A percentile compares a stretch with the other conserved stretches of the same genome.
These are phyloP conservation scores for Suillus clintonianus DNA, from an alignment of 768 basidiomycete genomes.

Conservation along the genomic window DNA sequence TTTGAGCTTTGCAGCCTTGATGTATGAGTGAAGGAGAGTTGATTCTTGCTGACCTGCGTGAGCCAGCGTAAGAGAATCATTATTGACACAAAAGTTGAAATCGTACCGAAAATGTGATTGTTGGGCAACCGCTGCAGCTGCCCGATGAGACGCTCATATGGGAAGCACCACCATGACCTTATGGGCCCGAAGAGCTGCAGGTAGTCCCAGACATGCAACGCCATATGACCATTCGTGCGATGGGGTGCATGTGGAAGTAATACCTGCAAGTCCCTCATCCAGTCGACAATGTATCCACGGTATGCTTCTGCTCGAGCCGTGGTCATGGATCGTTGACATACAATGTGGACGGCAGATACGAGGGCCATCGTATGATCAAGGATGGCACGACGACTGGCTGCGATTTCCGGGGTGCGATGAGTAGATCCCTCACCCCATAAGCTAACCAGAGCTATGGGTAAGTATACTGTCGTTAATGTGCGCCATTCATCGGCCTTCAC, in stretches of 20 bases:
- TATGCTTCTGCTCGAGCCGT: slow-evolving; percentile 11
- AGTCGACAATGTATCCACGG: slow-evolving; percentile 17
- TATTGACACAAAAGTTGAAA: background rate
- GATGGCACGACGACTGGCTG: background rate
- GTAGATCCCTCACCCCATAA: slow-evolving; percentile 13
- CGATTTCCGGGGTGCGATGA: background rate
- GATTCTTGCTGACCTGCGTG: slow-evolving; percentile 11
- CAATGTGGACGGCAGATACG: slow-evolving; percentile 26
- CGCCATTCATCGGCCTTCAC: no score
- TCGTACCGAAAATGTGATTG: slow-evolving; percentile 42
- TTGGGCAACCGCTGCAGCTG: slow-evolving; percentile 18
- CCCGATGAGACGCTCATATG: slow-evolving; percentile 26
- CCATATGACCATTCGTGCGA: slow-evolving; percentile 33
- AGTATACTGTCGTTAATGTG: no score
- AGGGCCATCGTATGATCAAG: slow-evolving; percentile 32
- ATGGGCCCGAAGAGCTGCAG: slow-evolving; percentile 39
- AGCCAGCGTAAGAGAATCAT: background rate
- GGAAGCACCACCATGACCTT: slow-evolving; percentile 32
- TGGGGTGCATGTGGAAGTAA: slow-evolving; percentile 14
- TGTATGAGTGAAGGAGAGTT: slow-evolving; percentile 16
- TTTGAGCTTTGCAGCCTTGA: slow-evolving; percentile 13
- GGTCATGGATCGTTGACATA: slow-evolving; percentile 19
- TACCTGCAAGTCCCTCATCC: slow-evolving; percentile 15
- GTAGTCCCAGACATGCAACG: slow-evolving; percentile 35
- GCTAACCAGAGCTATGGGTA: no score